Conservation (phyloP, 805 yeast genomes). For the Saturnispora mendoncae region DNA sequence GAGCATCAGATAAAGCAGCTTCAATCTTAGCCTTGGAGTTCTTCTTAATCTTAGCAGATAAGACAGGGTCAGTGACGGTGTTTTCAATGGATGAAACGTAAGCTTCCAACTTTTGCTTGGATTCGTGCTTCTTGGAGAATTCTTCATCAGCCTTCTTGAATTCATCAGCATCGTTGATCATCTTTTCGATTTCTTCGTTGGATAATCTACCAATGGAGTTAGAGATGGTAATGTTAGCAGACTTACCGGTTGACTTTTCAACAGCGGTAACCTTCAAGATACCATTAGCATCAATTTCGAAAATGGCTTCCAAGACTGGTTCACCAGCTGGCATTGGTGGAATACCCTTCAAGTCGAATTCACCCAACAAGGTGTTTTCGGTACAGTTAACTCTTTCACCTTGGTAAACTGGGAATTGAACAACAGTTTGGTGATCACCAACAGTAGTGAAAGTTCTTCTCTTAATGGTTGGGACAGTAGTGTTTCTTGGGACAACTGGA, state of each 20-base stretch:
- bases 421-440: constrained; percentile 98
- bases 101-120: constrained; percentile 97
- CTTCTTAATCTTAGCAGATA: constrained; percentile 95
- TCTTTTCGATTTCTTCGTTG: constrained; percentile 93
- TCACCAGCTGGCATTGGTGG: constrained; percentile 99
- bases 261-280: constrained; percentile 98
- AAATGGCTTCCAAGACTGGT: constrained; percentile 98
- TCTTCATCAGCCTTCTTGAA: constrained; percentile 99
- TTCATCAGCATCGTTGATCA: constrained; percentile 97
- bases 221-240: constrained; percentile 97
- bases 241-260: constrained; percentile 97
- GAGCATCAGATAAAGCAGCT: constrained; percentile 95
- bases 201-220: constrained; percentile 99
- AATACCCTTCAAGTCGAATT: constrained; percentile 94
- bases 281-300: constrained; percentile 99
- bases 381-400: constrained; percentile 99
- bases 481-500: constrained; percentile 98
- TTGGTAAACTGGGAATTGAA: constrained; percentile 98
- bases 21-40: constrained; percentile 96
- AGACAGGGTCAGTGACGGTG: constrained; percentile 96
- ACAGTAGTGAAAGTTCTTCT: constrained; percentile 98
- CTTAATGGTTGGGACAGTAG: constrained; percentile 98
- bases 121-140: constrained; percentile 98
- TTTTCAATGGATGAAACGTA: constrained; percentile 94
- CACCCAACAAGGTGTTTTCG: constrained; percentile 96